Evolutionary conservation across 805 yeast species (phyloP), one percentile per base, ranked within the genome.

Genomic region (Starmera pachycereana): DNA sequence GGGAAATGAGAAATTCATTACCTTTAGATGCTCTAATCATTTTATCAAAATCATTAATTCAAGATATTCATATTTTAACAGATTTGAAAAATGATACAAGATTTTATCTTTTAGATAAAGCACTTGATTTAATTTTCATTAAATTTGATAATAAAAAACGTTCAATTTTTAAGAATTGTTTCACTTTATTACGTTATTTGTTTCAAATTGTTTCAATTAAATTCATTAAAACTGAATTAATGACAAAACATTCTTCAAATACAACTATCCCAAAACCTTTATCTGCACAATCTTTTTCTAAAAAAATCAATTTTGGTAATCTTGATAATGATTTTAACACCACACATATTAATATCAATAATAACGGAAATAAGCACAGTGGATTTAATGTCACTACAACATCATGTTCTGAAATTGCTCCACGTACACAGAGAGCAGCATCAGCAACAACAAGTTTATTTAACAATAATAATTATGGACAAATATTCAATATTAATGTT

Each of bases 1-100:
- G 82, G 82, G 76, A 74, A 45, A 65, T 76, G 37, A 69, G 76
- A 49, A 62, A 78, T 35, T 72, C 74, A n/a, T 67, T 76, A 37
- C 83, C 83, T 3, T 61, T 76, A 38, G 81, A 76, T 54, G 74
- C 78, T 8, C 65, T 76, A 12, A 70, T 75, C 12, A 53, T 76
- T 39, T 57, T 75, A 43, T 61, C 73, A 46, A 70, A 74, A 12
- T 71, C 76, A 29, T 62, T 76, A 37, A 66, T 73, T 3, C 70
- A 74, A 8, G 78, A 76, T 51, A 61, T 74, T 51, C 58, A 53
- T 33, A 51, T 51, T 40, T 62, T 62, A 42, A 48, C 57, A 11
- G 50, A 56, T 27, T 44, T 66, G 42, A 61, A 66, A 40, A 57
- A 54, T 38, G 63, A 58, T 42, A 44, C 57, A 30, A 51, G 63